Evolutionary conservation across 192 early-diverging fungal genomes (phyloP).

Genomic region (Gonapodya prolifera): DNA sequence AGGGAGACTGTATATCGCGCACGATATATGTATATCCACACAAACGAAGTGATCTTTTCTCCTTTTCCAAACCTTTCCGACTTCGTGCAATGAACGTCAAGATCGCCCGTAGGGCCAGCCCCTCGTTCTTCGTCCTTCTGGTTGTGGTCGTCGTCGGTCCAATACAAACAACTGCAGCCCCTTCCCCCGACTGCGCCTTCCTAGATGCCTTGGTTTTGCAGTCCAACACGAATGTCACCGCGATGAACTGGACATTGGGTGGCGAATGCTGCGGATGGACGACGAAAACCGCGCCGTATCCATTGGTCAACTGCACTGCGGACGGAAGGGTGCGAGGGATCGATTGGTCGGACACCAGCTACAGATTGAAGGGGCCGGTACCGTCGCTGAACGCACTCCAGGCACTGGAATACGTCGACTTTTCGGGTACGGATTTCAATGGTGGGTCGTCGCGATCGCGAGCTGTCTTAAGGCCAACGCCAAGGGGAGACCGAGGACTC

Average conservation of each 20-base stretch:
- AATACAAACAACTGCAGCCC: neutral
- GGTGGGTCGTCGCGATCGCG: neutral
- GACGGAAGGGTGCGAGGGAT: neutral
- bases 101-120: neutral
- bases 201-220: neutral
- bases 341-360: neutral
- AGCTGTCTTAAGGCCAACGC: too few relatives aligned
- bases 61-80: neutral
- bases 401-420: neutral
- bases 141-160: neutral
- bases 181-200: neutral
- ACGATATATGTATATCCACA: too few relatives aligned
- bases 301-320: neutral
- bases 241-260: neutral
- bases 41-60: too few relatives aligned
- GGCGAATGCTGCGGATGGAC: neutral
- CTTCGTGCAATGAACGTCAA: neutral
- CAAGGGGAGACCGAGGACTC: too few relatives aligned
- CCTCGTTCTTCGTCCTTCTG: neutral
- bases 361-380: neutral
- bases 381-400: neutral
- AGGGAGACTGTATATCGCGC: too few relatives aligned
- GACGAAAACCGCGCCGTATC: neutral
- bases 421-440: neutral
- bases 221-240: neutral